phyloP scores from a whole-genome alignment of 2,329 filamentous ascomycete genomes.

The Colletotrichum sp. region DNA sequence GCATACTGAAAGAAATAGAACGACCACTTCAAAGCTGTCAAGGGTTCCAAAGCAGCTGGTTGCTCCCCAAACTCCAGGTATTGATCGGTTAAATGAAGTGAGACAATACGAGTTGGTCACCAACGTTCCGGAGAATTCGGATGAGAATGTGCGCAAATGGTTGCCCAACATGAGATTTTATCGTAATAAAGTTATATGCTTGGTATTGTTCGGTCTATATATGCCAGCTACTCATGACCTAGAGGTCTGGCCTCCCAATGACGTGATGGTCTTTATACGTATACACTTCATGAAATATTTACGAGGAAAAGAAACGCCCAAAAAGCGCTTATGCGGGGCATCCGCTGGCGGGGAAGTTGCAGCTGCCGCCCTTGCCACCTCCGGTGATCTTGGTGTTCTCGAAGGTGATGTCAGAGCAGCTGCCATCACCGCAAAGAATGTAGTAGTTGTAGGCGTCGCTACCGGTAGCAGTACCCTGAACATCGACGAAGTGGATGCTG shows the following conservation, averaged over 20 bases:
- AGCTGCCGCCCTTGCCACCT: constrained; percentile 7
- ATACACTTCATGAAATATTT: background rate
- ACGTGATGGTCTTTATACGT: background rate
- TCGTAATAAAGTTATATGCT: background rate
- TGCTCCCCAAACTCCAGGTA: background rate
- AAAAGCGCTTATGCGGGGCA: background rate
- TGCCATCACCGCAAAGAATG: constrained; percentile 16
- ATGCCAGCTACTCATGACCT: background rate
- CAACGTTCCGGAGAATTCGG: background rate
- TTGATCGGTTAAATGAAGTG: background rate
- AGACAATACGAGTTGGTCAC: background rate
- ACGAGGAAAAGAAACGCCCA: background rate
- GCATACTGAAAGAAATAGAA: background rate
- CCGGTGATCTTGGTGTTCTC: constrained; percentile 13
- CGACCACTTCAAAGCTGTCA: background rate
- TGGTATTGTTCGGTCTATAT: background rate
- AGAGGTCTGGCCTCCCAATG: background rate
- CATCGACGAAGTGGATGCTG: constrained; percentile 8
- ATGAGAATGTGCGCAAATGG: background rate
- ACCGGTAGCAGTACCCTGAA: background rate
- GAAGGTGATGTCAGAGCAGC: constrained; percentile 17
- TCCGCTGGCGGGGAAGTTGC: constrained; percentile 18
- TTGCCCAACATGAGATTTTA: background rate
- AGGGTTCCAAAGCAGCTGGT: background rate
- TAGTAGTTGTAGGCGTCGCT: constrained; percentile 13